These are phyloP conservation scores for Patellifolia procumbens DNA, from an alignment of 179 eudicot genomes.

Conservation along the genomic window DNA sequence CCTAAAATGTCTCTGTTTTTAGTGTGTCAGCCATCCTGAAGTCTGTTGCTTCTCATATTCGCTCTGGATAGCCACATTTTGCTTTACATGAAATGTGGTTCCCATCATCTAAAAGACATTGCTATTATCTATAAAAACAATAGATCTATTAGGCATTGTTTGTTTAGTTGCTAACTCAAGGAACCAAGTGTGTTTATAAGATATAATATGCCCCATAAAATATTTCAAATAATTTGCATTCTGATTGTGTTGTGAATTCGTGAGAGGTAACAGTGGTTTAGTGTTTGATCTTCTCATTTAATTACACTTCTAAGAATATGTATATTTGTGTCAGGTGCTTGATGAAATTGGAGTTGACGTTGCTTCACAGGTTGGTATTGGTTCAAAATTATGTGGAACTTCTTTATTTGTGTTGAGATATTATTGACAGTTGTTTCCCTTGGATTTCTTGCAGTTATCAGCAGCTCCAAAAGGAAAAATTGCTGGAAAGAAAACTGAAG, in stretches of 20 bases:
- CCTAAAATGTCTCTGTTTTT: background rate
- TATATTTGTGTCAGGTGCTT: constrained; percentile 61
- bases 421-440: constrained; percentile 17
- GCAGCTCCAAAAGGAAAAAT: constrained; percentile 93
- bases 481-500: constrained; percentile 82
- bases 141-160: background rate
- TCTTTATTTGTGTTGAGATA: constrained; percentile 10
- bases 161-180: background rate
- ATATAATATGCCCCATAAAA: background rate
- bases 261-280: background rate
- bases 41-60: background rate
- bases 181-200: background rate
- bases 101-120: background rate
- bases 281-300: background rate
- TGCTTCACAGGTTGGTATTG: constrained; percentile 84
- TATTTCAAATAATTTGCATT: background rate
- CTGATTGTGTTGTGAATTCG: background rate
- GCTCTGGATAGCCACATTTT: background rate
- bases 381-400: background rate
- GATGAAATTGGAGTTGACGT: constrained; percentile 98
- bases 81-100: background rate
- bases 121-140: background rate
- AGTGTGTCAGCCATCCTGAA: background rate
- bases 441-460: constrained; percentile 56
- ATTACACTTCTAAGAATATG: constrained; percentile 7